phyloP scores from a whole-genome alignment of 805 yeast species.

The Cyberlindnera mrakii region DNA sequence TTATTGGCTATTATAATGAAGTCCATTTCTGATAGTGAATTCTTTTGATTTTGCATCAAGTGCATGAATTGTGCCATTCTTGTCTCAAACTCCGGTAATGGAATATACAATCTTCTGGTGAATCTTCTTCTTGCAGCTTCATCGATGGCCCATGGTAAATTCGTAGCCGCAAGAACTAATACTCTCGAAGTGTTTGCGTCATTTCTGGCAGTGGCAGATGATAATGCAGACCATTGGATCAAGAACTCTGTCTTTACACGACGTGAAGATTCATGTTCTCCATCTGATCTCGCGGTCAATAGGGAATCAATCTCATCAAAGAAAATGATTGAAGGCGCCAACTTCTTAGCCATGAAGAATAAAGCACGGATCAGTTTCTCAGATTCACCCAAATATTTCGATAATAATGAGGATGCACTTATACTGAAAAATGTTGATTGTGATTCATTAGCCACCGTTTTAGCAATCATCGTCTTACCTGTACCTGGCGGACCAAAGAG shows the following conservation, averaged over 20 bases:
- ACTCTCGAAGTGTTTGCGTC: constrained; percentile 44
- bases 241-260: constrained; percentile 89
- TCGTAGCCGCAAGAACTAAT: constrained; percentile 89
- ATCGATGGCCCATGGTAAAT: constrained; percentile 94
- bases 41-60: constrained; percentile 65
- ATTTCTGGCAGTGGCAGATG: constrained; percentile 68
- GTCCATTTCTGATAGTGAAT: constrained; percentile 60
- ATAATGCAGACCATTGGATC: constrained; percentile 87
- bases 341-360: constrained; percentile 73
- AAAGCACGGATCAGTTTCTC: constrained; percentile 89
- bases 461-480: constrained; percentile 94
- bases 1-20: constrained; percentile 50
- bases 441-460: constrained; percentile 95
- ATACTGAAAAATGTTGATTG: constrained; percentile 89
- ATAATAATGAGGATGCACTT: constrained; percentile 83
- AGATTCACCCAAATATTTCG: constrained; percentile 85
- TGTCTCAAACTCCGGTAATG: constrained; percentile 85
- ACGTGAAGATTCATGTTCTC: constrained; percentile 82
- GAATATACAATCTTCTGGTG: constrained; percentile 87
- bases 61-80: constrained; percentile 64
- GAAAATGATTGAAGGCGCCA: constrained; percentile 91
- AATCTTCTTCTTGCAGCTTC: constrained; percentile 95
- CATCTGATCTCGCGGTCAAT: constrained; percentile 68
- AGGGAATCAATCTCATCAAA: constrained; percentile 95
- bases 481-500: constrained; percentile 99